phyloP scores from a whole-genome alignment of 106 monocot species.

The Dendrobium officinale region DNA sequence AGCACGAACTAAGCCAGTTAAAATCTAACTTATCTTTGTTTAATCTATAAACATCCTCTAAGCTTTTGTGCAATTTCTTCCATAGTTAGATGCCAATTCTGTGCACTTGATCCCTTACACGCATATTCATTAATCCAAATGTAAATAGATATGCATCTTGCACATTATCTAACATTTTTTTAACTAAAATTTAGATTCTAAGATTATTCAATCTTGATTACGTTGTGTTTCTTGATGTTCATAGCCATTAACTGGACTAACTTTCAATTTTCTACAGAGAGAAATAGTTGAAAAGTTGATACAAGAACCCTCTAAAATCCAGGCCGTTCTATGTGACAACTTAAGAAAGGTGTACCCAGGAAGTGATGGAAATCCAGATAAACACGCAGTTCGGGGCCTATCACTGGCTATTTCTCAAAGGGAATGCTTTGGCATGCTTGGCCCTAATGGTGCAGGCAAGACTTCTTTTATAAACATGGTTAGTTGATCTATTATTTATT shows the following conservation, averaged over 20 bases:
- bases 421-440: conserved; percentile 45
- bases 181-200: not conserved
- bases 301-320: not conserved
- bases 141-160: not conserved
- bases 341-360: conserved; percentile 25
- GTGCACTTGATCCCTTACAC: not conserved
- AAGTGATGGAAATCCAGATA: conserved; percentile 32
- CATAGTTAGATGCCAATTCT: not conserved
- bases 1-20: no score
- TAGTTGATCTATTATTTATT: conserved; percentile 3
- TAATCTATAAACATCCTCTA: not conserved
- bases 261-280: conserved; percentile 9
- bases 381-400: conserved; percentile 33
- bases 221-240: not conserved
- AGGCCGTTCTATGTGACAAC: conserved; percentile 22
- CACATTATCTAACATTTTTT: not conserved
- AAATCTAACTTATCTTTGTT: not conserved
- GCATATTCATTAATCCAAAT: not conserved
- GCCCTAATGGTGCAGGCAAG: conserved; percentile 46
- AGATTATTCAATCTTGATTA: not conserved
- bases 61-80: not conserved
- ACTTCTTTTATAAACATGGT: conserved; percentile 48
- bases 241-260: not conserved
- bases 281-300: conserved; percentile 20
- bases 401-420: conserved; percentile 26